A percentile compares a stretch with the other conserved stretches of the same genome.
Evolutionary conservation across 352 stramenopile genomes (phyloP).

Genomic region (Phytophthora tubulina): DNA sequence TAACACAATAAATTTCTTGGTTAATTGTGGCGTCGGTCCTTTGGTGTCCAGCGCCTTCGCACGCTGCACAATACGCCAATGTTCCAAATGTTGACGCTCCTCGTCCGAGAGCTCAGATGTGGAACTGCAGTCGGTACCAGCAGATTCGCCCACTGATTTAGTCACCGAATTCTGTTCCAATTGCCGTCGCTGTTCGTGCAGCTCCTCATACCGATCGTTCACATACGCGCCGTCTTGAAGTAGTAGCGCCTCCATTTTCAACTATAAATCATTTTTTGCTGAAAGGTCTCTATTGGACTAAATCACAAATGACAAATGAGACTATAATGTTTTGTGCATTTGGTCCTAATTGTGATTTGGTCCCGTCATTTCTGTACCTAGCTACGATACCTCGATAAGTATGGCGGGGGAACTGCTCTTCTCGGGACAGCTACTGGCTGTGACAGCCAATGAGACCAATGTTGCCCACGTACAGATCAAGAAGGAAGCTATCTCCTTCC

Average conservation of each 20-base stretch:
- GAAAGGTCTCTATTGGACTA: constrained; percentile 14
- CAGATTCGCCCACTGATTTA: not conserved
- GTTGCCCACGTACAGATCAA: constrained; percentile 69
- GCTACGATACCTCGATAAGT: constrained; percentile 5
- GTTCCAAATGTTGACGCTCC: constrained; percentile 19
- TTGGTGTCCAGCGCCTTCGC: constrained; percentile 40
- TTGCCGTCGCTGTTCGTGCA: constrained; percentile 35
- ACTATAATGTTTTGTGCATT: constrained; percentile 1
- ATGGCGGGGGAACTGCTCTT: constrained; percentile 63
- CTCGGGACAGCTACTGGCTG: constrained; percentile 66
- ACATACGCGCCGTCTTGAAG: constrained; percentile 59
- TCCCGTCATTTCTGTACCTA: constrained; percentile 3
- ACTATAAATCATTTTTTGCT: constrained; percentile 19
- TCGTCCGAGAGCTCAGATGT: constrained; percentile 13
- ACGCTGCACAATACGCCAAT: constrained; percentile 30
- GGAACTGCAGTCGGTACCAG: not conserved
- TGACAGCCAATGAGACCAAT: constrained; percentile 48
- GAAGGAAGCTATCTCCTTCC: constrained; percentile 74
- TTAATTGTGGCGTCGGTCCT: constrained; percentile 36
- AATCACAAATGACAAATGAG: not conserved
- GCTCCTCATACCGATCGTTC: constrained; percentile 52
- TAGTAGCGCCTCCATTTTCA: constrained; percentile 69
- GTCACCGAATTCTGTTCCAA: not conserved
- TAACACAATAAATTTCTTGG: constrained; percentile 58
- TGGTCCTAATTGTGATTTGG: constrained; percentile 9